These are phyloP conservation scores for Cyclotella cryptica DNA, from an alignment of 108 stramenopile genomes.

Conservation along the genomic window DNA sequence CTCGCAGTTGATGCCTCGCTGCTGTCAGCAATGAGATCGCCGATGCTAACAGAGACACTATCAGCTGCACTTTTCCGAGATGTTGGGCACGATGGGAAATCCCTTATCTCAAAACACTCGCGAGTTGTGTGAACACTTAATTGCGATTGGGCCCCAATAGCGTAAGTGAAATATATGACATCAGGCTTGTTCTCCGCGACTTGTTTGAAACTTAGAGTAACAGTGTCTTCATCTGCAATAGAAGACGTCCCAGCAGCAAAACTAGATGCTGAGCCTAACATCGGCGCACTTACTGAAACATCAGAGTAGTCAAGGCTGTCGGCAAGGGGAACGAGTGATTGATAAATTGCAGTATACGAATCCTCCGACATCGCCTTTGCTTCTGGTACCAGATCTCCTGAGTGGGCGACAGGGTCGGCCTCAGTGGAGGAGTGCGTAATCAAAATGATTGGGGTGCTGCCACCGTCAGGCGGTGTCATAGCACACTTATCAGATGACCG, in stretches of 20 bases:
- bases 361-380: conserved; percentile 24
- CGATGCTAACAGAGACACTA: conserved; percentile 7
- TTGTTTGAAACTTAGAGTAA: conserved; percentile 32
- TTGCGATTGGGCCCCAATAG: conserved; percentile 40
- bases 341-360: conserved; percentile 38
- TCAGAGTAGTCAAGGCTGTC: conserved; percentile 29
- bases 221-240: conserved; percentile 24
- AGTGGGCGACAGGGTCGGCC: conserved; percentile 19
- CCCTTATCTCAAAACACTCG: conserved; percentile 36
- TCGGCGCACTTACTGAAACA: conserved; percentile 30
- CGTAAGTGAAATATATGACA: conserved; percentile 55
- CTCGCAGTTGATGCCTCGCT: not conserved
- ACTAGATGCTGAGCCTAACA: conserved; percentile 9
- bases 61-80: not conserved
- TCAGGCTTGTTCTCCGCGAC: conserved; percentile 36
- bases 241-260: not conserved
- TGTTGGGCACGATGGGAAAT: conserved; percentile 3
- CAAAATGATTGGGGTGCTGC: conserved; percentile 38
- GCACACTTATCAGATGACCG: conserved; percentile 38
- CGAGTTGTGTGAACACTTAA: conserved; percentile 52
- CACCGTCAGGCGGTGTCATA: conserved; percentile 54
- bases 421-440: conserved; percentile 26
- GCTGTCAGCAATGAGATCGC: conserved; percentile 3
- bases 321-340: conserved; percentile 27
- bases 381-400: conserved; percentile 22